Conservation (phyloP, 495 filamentous ascomycete genomes). For the Amorphotheca resinae region DNA sequence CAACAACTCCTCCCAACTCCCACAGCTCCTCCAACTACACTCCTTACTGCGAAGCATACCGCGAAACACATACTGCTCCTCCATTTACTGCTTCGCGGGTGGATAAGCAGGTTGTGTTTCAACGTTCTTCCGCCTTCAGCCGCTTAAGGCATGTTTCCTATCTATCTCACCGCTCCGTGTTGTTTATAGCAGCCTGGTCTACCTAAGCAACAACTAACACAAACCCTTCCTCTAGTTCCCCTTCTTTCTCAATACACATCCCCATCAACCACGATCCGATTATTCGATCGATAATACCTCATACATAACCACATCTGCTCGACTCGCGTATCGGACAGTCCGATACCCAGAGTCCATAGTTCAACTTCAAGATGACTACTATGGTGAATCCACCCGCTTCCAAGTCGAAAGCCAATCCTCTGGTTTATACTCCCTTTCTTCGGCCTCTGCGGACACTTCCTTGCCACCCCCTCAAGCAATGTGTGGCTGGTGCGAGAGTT, state of each 20-base stretch:
- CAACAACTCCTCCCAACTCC: too few species aligned
- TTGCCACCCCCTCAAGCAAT: conserved; percentile 9
- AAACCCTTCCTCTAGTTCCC: conserved; percentile 6
- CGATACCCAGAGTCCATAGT: conserved; percentile 25
- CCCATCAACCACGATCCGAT: conserved; percentile 5
- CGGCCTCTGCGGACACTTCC: conserved; percentile 17
- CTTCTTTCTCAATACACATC: conserved; percentile 9
- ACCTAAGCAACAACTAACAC: conserved; percentile 13
- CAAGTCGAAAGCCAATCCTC: conserved; percentile 24
- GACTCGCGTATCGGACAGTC: conserved; percentile 21
- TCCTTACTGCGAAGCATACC: too few species aligned
- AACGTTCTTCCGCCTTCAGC: conserved; percentile 5
- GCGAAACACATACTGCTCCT: too few species aligned
- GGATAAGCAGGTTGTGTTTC: too few species aligned
- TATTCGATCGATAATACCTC: conserved; percentile 11
- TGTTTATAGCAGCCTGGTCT: conserved; percentile 16
- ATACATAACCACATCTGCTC: conserved; percentile 6
- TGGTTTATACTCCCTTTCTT: conserved; percentile 29
- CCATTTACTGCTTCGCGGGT: too few species aligned
- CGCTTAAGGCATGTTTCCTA: conserved; percentile 12
- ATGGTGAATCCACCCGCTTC: conserved; percentile 33
- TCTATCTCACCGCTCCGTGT: conserved; percentile 15
- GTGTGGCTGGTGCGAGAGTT: conserved; percentile 6
- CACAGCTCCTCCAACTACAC: background rate
- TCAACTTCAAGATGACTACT: conserved; percentile 34